phyloP scores from a whole-genome alignment of 208 protist genomes.

The Zelonia costaricensis region DNA sequence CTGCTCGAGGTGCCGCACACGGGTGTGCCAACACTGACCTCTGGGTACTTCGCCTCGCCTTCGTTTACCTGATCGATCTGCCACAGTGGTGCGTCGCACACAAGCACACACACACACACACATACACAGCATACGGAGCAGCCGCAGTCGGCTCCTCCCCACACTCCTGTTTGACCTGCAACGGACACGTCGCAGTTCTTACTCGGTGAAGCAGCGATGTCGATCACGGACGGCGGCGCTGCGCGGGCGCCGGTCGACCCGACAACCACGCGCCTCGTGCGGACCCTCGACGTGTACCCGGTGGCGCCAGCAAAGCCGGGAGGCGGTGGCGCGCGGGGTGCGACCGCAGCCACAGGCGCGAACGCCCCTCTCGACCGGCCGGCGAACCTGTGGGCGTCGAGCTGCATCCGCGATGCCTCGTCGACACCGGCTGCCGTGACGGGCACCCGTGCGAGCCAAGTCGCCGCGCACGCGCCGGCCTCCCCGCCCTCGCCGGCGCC shows the following conservation, averaged over 20 bases:
- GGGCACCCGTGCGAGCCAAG: no score
- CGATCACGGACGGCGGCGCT: neutral
- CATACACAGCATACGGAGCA: no score
- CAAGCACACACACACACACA: no score
- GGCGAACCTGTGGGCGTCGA: neutral
- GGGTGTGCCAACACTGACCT: no score
- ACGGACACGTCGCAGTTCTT: no score
- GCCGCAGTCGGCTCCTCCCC: no score
- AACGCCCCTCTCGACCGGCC: no score
- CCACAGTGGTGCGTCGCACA: no score
- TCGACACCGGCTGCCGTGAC: neutral
- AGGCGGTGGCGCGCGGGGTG: neutral
- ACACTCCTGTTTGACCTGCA: no score
- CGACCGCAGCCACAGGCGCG: neutral
- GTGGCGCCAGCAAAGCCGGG: constrained; percentile 1
- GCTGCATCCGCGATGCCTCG: neutral
- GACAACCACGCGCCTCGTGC: constrained; percentile 6
- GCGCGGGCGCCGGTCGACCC: neutral
- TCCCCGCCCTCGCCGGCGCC: neutral
- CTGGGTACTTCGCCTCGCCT: no score
- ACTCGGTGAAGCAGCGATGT: neutral
- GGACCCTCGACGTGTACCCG: constrained; percentile 31
- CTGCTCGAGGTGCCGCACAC: no score
- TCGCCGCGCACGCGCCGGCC: neutral
- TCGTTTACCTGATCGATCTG: no score